Base-by-base conservation (phyloP, 2,329 filamentous ascomycete genomes). In the Xylariaceae sp. region DNA sequence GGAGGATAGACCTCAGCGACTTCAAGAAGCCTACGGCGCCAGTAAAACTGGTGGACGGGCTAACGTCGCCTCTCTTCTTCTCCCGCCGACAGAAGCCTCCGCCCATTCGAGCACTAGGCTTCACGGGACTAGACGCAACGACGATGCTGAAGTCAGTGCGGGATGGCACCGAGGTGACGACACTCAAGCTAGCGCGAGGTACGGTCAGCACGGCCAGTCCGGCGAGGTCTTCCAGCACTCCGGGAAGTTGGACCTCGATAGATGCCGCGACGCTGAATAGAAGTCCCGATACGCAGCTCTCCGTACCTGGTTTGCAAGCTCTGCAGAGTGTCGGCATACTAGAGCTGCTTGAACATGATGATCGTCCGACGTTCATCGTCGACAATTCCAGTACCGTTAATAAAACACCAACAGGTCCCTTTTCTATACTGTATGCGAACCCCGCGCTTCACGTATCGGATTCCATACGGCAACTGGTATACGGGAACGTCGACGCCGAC, bases 301-400 rank as follows among this genome's bases (percentile, higher is more conserved):
- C 38, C 60, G 33, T 66, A 1, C 67, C 75, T 2, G 67, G 69
- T 4, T 47, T 77, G 31, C 70, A 78, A 36, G 64, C 78, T 35
- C 67, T 89, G 4, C 75, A 76, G 29, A 73, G 74, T 17, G 69
- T 88, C 36, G 81, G 83, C 16, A 71, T 87, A 8, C 63, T 82
- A 14, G 86, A 90, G 58, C 65, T 90, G 27, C 61, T 92, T 28
- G 85, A 90, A 54, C 76, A 84, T 49, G 86, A 92, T 56, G 76
- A 83, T 34, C 70, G 86, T 32, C 86, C 85, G 3, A 85, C 83
- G 0, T 87, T 90, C 52, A 73, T 90, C 29, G 68, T 90, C 23
- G 85, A 90, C 52, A 62, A 85, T 35, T 67, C 68, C 6, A 76
- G 82, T 51, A 59, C 68, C 1, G 59, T 64, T n/a, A 81, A 80